phyloP scores from a whole-genome alignment of 805 yeast species.

The Wickerhamiella dianesei region DNA sequence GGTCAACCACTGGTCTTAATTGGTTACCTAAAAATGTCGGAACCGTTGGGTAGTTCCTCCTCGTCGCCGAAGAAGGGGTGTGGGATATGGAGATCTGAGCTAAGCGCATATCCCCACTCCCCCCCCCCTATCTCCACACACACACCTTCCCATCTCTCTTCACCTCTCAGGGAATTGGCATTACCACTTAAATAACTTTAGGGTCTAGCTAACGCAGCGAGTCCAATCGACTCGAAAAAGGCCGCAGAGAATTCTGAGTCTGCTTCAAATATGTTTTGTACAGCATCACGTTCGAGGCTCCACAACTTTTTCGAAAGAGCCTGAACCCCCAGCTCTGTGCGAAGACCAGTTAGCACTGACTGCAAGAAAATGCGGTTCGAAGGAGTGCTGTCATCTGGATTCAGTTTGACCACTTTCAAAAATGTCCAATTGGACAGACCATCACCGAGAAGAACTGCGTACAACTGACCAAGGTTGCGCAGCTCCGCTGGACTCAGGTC shows the following conservation, averaged over 20 bases:
- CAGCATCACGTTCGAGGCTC: conserved; percentile 30
- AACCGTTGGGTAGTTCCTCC: not conserved
- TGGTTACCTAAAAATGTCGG: not conserved
- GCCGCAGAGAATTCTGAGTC: conserved; percentile 60
- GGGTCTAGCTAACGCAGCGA: conserved; percentile 73
- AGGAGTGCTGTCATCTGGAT: conserved; percentile 63
- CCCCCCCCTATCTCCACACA: not conserved
- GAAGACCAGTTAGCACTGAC: conserved; percentile 65
- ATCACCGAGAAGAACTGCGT: conserved; percentile 70
- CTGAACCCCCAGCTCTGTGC: conserved; percentile 56
- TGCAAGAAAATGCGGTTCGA: conserved; percentile 68
- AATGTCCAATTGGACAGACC: conserved; percentile 53
- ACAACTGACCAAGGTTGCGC: conserved; percentile 67
- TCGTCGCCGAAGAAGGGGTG: not conserved
- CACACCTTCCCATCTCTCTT: too few species aligned
- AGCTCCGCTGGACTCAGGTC: conserved; percentile 59
- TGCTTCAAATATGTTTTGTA: conserved; percentile 14
- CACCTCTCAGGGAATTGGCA: too few species aligned
- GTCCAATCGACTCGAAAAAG: conserved; percentile 82
- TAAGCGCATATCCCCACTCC: not conserved
- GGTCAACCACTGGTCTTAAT: too few species aligned
- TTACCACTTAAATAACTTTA: too few species aligned
- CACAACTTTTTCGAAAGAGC: conserved; percentile 36
- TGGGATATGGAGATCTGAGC: not conserved
- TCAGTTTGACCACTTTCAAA: conserved; percentile 42